Base-by-base conservation (phyloP, 306 rosid genomes). In the Sicyos edulis region DNA sequence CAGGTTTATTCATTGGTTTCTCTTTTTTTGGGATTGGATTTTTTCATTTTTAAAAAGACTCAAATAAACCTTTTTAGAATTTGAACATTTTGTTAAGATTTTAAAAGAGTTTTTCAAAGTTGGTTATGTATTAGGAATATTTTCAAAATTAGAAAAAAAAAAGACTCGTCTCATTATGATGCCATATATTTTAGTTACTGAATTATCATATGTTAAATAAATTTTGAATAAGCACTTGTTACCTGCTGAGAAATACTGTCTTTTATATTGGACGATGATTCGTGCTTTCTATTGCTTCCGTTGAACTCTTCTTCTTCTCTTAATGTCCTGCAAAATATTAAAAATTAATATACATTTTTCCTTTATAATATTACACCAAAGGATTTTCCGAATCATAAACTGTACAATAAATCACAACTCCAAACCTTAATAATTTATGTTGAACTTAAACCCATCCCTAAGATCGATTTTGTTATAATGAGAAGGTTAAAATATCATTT, bases 211-310 rank as follows among this genome's bases (percentile, higher is more conserved):
- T 3, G 22, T 21, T 0, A 5, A 68, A 21, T 21, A 67, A 67
- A 15, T 0, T 22, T 68, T 45, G 56, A 26, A 32, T 32, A 32
- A 68, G 44, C 8, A 24, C 0, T 49, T 14, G 0, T 49, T 68
- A 68, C 72, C 72, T 68, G 57, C 49, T 49, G 72, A 47, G 42
- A 68, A 47, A 49, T 68, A 24, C 8, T 14, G 21, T 68, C 72
- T 22, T 68, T 24, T 7, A 12, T 22, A 40, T 22, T 68, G 57
- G 72, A 68, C 8, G 72, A 49, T 15, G 58, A 29, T 26, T 69
- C 20, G 14, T 22, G 16, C 55, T 49, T 50, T 21, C 15, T 24
- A 14, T 68, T 13, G 42, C 47, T 29, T 51, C 47, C 9, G 16
- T 16, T 24, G 59, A 26, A 14, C 72, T 20, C 55, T 24, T 24